Conservation (phyloP, 257 asterid genomes). For the Hygrophila difformis region DNA sequence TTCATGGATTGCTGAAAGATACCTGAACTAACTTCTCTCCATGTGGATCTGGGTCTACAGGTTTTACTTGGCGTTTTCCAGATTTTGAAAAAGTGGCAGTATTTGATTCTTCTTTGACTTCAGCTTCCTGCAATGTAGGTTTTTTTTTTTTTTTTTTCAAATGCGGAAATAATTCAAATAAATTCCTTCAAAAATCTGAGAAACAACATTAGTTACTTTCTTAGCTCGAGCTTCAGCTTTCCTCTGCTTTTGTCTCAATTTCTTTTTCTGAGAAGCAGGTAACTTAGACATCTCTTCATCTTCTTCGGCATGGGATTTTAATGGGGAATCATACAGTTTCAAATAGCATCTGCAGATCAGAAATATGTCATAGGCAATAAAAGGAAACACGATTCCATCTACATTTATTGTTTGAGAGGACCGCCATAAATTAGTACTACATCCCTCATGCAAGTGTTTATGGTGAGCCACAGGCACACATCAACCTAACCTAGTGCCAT, state of each 20-base stretch:
- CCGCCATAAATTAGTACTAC: too few relatives aligned
- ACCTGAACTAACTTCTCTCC: constrained; percentile 92
- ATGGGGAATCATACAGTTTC: constrained; percentile 80
- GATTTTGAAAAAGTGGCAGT: constrained; percentile 50
- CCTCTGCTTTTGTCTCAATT: constrained; percentile 86
- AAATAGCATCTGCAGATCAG: constrained; percentile 73
- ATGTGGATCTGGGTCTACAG: constrained; percentile 85
- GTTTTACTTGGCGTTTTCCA: constrained; percentile 77
- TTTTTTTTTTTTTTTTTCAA: too few relatives aligned
- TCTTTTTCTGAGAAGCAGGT: constrained; percentile 88
- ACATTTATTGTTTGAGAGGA: too few relatives aligned
- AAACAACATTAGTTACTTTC: constrained; percentile 42
- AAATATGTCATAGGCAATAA: constrained; percentile 10
- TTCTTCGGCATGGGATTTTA: constrained; percentile 77
- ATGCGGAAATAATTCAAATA: constrained; percentile 6
- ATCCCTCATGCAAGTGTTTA: too few relatives aligned
- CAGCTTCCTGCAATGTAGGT: constrained; percentile 69
- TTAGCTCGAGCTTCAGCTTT: constrained; percentile 98
- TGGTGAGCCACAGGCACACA: too few relatives aligned
- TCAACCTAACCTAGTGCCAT: too few relatives aligned
- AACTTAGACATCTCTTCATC: constrained; percentile 78
- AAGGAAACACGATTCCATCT: too few relatives aligned
- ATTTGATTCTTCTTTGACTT: constrained; percentile 76
- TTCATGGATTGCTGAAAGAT: constrained; percentile 8
- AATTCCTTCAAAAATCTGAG: constrained; percentile 13